Base-by-base conservation (phyloP, 805 yeast genomes). In the Schizosaccharomyces octosporus region DNA sequence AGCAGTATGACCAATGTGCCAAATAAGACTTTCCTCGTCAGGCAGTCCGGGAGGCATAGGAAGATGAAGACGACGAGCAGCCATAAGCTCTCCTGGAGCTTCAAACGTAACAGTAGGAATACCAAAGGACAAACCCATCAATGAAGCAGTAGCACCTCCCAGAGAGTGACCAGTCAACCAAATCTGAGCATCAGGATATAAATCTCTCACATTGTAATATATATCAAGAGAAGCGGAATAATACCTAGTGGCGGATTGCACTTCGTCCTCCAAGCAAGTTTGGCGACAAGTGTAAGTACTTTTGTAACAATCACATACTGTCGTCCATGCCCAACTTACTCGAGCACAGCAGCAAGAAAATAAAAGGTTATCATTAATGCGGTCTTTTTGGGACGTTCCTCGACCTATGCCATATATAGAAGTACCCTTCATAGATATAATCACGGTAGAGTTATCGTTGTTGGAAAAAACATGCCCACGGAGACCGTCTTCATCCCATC, bases 341-440 rank as follows among this genome's bases (percentile, higher is more conserved):
- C 97, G 77, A 0, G 95, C 97, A 73, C 98, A 93, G 70, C 98
- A 93, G 71, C 98, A 93, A 11, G 94, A 85, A 69, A 93, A 93
- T 43, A 93, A 72, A 62, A 90, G 69, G 68, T 93, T 93, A 70
- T 93, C 97, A 13, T 51, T 51, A 36, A 77, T 71, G 70, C 86
- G 87, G 69, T 93, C 98, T 63, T 80, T 82, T 0, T 77, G 80
- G 0, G 85, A 83, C 0, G 97, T 90, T 60, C 84, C 95, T 0
- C 67, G 80, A 70, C 75, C 77, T 39, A 65, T 65, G 13, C 83
- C 67, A 3, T 83, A 81, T 0, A 88, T 85, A 0, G 97, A 81
- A 0, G 98, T 90, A 1, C 98, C 98, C 70, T 93, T 93, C 63
- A 87, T 75, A 0, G 95, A 81, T 39, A 93, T 79, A 1, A 93